phyloP scores from a whole-genome alignment of 1,284 basidiomycete species.

The Neolentinus lepideus region DNA sequence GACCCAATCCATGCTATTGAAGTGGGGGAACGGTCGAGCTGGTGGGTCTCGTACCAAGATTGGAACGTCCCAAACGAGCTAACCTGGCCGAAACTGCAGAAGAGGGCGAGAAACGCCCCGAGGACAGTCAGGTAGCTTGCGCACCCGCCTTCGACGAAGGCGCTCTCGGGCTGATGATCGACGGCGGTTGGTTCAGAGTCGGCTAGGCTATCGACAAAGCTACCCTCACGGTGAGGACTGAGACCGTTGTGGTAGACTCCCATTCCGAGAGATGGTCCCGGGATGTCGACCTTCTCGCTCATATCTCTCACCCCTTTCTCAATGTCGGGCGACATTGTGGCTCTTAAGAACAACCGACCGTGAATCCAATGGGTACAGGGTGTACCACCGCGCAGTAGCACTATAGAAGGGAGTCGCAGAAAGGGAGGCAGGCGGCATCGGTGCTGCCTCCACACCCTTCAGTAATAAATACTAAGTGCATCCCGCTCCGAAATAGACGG shows the following conservation, averaged over 20 bases:
- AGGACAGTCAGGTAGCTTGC: constrained; percentile 32
- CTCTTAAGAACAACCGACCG: neutral
- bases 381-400: neutral
- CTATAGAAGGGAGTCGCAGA: neutral
- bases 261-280: neutral
- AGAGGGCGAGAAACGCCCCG: constrained; percentile 39
- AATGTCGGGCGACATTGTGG: neutral
- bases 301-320: neutral
- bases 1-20: constrained; percentile 48
- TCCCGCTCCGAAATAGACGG: neutral
- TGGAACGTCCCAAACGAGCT: constrained; percentile 47
- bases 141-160: constrained; percentile 21
- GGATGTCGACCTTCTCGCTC: neutral
- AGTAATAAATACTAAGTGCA: neutral
- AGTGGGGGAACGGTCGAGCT: constrained; percentile 30
- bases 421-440: neutral
- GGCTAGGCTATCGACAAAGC: neutral
- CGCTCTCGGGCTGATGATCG: neutral
- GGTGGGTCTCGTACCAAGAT: constrained; percentile 37
- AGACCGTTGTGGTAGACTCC: neutral
- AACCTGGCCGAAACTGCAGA: constrained; percentile 44
- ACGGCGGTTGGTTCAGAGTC: neutral
- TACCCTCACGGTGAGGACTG: neutral
- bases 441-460: neutral
- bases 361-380: neutral